Evolutionary conservation across 106 monocot species (phyloP).

Genomic region (Dendrobium officinale): DNA sequence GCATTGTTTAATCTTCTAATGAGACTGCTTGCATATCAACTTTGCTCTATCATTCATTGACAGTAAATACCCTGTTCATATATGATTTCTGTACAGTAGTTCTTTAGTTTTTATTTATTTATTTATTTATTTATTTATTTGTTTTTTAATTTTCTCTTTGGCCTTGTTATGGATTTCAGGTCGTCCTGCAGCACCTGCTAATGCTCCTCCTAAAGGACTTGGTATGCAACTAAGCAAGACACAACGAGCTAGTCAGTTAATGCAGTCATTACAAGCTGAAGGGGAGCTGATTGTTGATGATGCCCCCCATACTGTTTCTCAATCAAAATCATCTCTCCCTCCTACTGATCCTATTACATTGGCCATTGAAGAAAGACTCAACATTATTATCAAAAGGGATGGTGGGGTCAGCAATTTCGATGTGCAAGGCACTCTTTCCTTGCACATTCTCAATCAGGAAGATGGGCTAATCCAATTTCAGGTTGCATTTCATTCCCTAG

Average conservation of each 20-base stretch:
- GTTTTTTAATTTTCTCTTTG: too few species aligned
- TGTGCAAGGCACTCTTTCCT: conserved; percentile 87
- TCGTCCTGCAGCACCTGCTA: conserved; percentile 60
- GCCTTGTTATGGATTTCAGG: conserved; percentile 22
- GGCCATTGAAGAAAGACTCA: conserved; percentile 85
- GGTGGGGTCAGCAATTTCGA: conserved; percentile 87
- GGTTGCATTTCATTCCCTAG: conserved; percentile 22
- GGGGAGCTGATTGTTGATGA: conserved; percentile 96
- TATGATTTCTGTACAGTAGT: too few species aligned
- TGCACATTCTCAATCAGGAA: conserved; percentile 90
- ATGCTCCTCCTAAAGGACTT: conserved; percentile 77
- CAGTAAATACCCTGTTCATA: too few species aligned
- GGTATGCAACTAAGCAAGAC: conserved; percentile 97
- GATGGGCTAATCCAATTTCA: conserved; percentile 93
- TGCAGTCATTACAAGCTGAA: conserved; percentile 94
- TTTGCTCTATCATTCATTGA: too few species aligned
- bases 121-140: too few species aligned
- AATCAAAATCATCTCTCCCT: conserved; percentile 39
- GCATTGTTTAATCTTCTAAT: too few species aligned
- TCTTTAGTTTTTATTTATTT: too few species aligned
- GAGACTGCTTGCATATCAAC: too few species aligned
- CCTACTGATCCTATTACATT: conserved; percentile 86
- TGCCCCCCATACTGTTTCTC: conserved; percentile 47
- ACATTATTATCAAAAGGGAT: conserved; percentile 71
- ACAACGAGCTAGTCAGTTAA: conserved; percentile 70